Evolutionary conservation across 129 eudicot species (phyloP).

Genomic region (Erigeron canadensis): DNA sequence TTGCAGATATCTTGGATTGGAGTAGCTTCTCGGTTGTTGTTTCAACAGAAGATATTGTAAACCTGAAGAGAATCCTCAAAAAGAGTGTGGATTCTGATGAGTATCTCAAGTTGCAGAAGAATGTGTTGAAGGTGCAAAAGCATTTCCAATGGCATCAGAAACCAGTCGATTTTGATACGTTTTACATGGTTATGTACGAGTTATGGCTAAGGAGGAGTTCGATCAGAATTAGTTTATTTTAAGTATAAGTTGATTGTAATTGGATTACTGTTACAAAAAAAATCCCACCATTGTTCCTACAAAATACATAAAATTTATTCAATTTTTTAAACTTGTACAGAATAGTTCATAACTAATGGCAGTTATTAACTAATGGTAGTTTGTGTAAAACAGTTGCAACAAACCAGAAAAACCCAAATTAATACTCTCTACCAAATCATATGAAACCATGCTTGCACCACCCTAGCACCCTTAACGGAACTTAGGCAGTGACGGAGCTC

Average conservation of each 20-base stretch:
- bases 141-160: constrained; percentile 78
- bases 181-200: constrained; percentile 83
- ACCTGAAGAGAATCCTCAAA: constrained; percentile 55
- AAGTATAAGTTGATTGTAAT: neutral
- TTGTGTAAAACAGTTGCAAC: too few species aligned
- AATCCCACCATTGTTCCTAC: neutral
- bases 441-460: too few species aligned
- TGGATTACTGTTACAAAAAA: neutral
- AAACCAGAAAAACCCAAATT: too few species aligned
- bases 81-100: constrained; percentile 41
- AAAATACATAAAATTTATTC: too few species aligned
- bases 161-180: constrained; percentile 76
- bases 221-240: constrained; percentile 32
- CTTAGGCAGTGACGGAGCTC: too few species aligned
- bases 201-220: constrained; percentile 78
- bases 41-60: constrained; percentile 54
- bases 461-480: too few species aligned
- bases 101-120: constrained; percentile 46
- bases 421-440: too few species aligned
- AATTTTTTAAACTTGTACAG: too few species aligned
- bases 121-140: constrained; percentile 64
- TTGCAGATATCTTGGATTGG: constrained; percentile 75
- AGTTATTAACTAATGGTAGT: too few species aligned
- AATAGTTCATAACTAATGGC: too few species aligned
- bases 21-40: constrained; percentile 62